Base-by-base conservation (phyloP, 1,139 yeast genomes). In the Suhomyces terraborum region DNA sequence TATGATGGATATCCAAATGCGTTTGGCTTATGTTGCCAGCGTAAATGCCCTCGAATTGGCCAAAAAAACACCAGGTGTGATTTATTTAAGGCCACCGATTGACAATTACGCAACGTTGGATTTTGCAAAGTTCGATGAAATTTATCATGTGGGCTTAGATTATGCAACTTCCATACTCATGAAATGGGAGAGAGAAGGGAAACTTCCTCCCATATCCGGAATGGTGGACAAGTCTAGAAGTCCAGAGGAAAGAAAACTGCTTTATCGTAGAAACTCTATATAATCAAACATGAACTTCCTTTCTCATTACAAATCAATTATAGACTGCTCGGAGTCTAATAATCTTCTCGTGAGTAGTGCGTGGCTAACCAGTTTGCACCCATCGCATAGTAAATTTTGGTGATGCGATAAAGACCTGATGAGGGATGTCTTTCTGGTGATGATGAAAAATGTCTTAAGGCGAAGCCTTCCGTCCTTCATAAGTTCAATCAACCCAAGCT, bases 51-150 rank as follows among this genome's bases (percentile, higher is more conserved):
- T 93, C 38, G 96, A 93, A 56, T 73, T 77, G 42, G 97, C 97
- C 2, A 93, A 93, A 57, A 71, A 64, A 31, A 84, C 91, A 0
- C 87, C 89, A 0, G 96, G 96, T 0, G 94, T 93, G 10, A 73
- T 86, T n/a, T 93, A 93, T 58, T 68, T 89, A 53, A 76, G 98
- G 32, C 98, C 98, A 3, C 98, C 98, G 0, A 87, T 93, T 53
- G 97, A 91, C 53, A 77, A 80, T 48, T 91, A 82, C 59, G 97
- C 94, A 0, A 93, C 98, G 0, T 70, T 93, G 42, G 98, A 93
- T 56, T 93, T 93, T 64, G 91, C 84, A 12, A 88, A 87, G 58
- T 93, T 91, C 58, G 95, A 88, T 52, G 96, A 89, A 58, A 89
- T 93, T 36, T 86, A 84, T 52, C 72, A 79, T 23, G 89, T 88